Conservation (phyloP, 2,329 filamentous ascomycete genomes). For the Ophiostoma sp. region DNA sequence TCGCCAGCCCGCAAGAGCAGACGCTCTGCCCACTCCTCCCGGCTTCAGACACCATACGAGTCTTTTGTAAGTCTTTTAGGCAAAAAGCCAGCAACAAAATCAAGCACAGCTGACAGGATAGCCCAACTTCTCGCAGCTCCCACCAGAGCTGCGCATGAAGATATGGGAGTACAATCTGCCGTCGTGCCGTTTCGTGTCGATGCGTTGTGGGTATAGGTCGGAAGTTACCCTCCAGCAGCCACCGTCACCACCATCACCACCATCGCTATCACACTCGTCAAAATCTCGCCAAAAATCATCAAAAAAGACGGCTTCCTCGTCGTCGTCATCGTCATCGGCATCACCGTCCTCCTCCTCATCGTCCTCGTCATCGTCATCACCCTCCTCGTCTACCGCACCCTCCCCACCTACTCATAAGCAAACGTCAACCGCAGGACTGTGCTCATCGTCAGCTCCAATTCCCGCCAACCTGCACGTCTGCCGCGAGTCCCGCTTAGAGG, state of each 20-base stretch:
- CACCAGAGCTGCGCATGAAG: constrained; percentile 44
- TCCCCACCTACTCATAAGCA: not conserved
- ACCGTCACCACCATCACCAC: not conserved
- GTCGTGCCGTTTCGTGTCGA: constrained; percentile 40
- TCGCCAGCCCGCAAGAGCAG: not conserved
- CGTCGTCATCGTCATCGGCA: constrained; percentile 17
- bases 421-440: constrained; percentile 30
- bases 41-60: not conserved
- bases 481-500: constrained; percentile 43
- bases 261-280: not conserved
- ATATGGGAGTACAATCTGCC: constrained; percentile 46
- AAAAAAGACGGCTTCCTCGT: constrained; percentile 18
- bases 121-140: constrained; percentile 42
- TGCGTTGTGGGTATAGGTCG: constrained; percentile 33
- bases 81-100: not conserved
- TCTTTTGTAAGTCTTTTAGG: not conserved
- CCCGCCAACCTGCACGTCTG: constrained; percentile 45
- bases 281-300: constrained; percentile 7
- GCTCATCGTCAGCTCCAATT: constrained; percentile 39
- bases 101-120: constrained; percentile 27
- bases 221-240: not conserved
- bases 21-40: not conserved
- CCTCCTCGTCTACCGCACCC: not conserved
- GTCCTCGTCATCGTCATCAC: constrained; percentile 4
- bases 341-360: constrained; percentile 14